A percentile compares a stretch with the other conserved stretches of the same genome.
Evolutionary conservation across 768 basidiomycete genomes (phyloP).

Genomic region (Podaxis sp.): DNA sequence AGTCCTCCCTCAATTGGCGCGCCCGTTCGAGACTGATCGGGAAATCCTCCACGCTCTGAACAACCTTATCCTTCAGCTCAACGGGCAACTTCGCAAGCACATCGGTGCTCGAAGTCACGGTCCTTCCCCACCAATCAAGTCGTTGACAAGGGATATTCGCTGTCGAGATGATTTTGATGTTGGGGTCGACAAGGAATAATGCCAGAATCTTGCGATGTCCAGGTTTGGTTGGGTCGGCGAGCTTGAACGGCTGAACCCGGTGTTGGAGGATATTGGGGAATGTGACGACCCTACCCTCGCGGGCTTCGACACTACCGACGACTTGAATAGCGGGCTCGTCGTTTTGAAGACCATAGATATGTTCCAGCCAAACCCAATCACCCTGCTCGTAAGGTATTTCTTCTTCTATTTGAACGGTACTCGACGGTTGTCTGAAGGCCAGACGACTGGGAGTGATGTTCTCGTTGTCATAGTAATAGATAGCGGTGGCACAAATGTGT

Average conservation of each 20-base stretch:
- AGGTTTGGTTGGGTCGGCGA: constrained; percentile 32
- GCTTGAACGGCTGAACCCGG: constrained; percentile 32
- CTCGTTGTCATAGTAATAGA: constrained; percentile 29
- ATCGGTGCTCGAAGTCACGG: constrained; percentile 10
- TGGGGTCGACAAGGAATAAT: constrained; percentile 36
- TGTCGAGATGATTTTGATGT: constrained; percentile 23
- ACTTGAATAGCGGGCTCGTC: constrained; percentile 26
- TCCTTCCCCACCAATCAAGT: constrained; percentile 25
- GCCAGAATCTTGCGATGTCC: constrained; percentile 40
- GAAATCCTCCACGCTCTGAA: constrained; percentile 24
- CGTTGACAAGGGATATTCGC: constrained; percentile 27
- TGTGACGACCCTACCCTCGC: constrained; percentile 34
- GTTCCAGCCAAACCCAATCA: constrained; percentile 28
- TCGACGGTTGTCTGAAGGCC: constrained; percentile 24
- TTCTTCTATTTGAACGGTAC: not conserved
- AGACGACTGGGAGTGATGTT: constrained; percentile 27
- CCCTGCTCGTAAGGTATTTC: constrained; percentile 24
- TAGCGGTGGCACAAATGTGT: constrained; percentile 30
- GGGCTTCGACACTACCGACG: constrained; percentile 33
- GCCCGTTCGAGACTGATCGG: constrained; percentile 30
- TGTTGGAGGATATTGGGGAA: constrained; percentile 41
- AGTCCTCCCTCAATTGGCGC: constrained; percentile 26
- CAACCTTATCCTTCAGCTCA: constrained; percentile 26
- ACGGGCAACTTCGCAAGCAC: constrained; percentile 22
- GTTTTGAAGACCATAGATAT: constrained; percentile 27